Conservation (phyloP, 805 yeast genomes). For the Candida wancherniae region DNA sequence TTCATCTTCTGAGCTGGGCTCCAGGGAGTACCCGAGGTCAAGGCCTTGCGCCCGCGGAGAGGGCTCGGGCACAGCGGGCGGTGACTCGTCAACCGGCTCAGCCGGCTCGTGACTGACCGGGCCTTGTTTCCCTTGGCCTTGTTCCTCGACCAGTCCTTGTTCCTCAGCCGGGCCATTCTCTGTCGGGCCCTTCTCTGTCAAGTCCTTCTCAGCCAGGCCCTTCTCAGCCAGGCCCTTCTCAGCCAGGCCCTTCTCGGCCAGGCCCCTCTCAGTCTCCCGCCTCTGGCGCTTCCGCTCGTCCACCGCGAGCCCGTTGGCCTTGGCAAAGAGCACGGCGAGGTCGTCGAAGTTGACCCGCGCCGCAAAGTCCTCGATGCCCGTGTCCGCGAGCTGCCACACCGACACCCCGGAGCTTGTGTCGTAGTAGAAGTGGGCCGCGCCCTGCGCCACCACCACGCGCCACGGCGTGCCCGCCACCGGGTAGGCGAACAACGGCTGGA, state of each 20-base stretch:
- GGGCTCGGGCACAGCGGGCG: too few species aligned
- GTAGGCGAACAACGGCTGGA: constrained; percentile 13
- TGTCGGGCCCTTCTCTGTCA: too few species aligned
- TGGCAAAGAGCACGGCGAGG: constrained; percentile 26
- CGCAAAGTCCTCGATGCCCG: constrained; percentile 17
- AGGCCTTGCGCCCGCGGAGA: too few species aligned
- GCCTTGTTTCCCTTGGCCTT: too few species aligned
- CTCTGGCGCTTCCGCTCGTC: not conserved
- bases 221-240: too few species aligned
- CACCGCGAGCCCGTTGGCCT: constrained; percentile 17
- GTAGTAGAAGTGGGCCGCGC: constrained; percentile 29
- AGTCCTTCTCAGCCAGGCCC: too few species aligned
- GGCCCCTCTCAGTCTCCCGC: not conserved
- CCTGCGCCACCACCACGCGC: constrained; percentile 27
- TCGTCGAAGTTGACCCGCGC: constrained; percentile 26
- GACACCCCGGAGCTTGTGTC: constrained; percentile 18
- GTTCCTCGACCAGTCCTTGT: too few species aligned
- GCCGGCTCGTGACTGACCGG: too few species aligned
- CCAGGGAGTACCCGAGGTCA: constrained; percentile 22
- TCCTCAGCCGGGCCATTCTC: too few species aligned
- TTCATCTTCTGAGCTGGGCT: too few species aligned
- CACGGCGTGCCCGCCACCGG: constrained; percentile 17
- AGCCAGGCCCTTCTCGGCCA: not conserved
- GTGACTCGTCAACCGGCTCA: too few species aligned
- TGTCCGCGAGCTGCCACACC: constrained; percentile 33